A percentile compares a stretch with the other conserved stretches of the same genome.
Evolutionary conservation across 495 filamentous ascomycete species (phyloP).

Genomic region (Xylaria sp.): DNA sequence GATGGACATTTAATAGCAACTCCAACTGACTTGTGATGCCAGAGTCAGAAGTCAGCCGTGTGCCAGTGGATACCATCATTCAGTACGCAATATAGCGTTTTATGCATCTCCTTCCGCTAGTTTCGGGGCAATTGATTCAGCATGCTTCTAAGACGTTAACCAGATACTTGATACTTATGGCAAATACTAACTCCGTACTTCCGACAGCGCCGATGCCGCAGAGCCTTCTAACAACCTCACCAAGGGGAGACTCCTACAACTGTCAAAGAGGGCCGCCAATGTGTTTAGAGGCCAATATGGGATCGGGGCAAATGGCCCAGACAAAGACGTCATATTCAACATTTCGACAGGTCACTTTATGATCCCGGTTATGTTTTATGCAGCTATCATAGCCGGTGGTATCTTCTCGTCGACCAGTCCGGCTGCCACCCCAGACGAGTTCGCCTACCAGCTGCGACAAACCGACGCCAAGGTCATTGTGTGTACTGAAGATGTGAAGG

Average conservation of each 20-base stretch:
- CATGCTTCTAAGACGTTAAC: neutral
- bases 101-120: neutral
- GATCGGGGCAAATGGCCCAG: slow-evolving; percentile 53
- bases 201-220: slow-evolving; percentile 53
- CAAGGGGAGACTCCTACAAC: slow-evolving; percentile 52
- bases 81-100: neutral
- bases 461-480: slow-evolving; percentile 61
- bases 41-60: slow-evolving; percentile 24
- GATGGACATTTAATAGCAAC: neutral
- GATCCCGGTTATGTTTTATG: slow-evolving; percentile 55
- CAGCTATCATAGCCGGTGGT: slow-evolving; percentile 57
- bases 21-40: slow-evolving; percentile 8
- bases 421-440: slow-evolving; percentile 49
- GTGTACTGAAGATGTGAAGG: slow-evolving; percentile 55
- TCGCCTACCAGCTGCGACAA: slow-evolving; percentile 50
- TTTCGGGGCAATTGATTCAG: neutral
- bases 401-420: slow-evolving; percentile 56
- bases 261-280: slow-evolving; percentile 54
- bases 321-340: slow-evolving; percentile 59
- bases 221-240: slow-evolving; percentile 55
- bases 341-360: slow-evolving; percentile 58
- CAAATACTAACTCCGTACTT: slow-evolving; percentile 42
- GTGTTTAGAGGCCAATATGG: slow-evolving; percentile 55
- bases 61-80: slow-evolving; percentile 17
- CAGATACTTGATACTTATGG: neutral